These are phyloP conservation scores for Areca catechu DNA, from an alignment of 176 grass and related monocot genomes.

Conservation along the genomic window DNA sequence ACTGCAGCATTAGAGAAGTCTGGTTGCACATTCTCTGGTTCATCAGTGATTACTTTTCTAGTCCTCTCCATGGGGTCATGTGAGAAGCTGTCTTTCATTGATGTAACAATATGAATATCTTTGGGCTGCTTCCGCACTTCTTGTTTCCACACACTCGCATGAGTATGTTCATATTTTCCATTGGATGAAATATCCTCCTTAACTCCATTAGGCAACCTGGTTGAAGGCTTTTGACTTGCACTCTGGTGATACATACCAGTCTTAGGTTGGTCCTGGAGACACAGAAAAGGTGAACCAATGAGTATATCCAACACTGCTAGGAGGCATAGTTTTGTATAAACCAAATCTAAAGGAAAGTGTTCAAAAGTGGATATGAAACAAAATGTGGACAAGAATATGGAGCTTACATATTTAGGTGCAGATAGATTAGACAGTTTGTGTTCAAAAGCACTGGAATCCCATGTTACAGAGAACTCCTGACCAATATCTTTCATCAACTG, in stretches of 20 bases:
- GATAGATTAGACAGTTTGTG: slow-evolving; percentile 33
- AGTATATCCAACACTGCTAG: too few species aligned
- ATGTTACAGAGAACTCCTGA: slow-evolving; percentile 57
- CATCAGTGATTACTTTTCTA: slow-evolving; percentile 26
- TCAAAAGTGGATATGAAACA: too few species aligned
- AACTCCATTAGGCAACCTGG: background rate
- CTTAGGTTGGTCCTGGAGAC: slow-evolving; percentile 18
- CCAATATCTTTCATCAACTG: slow-evolving; percentile 66
- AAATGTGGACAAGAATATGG: too few species aligned
- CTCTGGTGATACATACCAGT: background rate
- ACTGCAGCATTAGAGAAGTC: slow-evolving; percentile 1
- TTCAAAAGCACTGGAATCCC: slow-evolving; percentile 45
- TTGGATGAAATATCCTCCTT: slow-evolving; percentile 14
- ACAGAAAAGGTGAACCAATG: background rate
- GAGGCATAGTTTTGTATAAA: too few species aligned
- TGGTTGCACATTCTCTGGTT: slow-evolving; percentile 26
- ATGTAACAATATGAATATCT: slow-evolving; percentile 69
- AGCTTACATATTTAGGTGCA: slow-evolving; percentile 43
- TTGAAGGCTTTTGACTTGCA: slow-evolving; percentile 17
- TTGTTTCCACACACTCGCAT: slow-evolving; percentile 25
- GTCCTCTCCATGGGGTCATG: slow-evolving; percentile 17
- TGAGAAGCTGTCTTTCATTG: slow-evolving; percentile 10
- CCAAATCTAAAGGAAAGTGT: too few species aligned
- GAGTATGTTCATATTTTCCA: slow-evolving; percentile 21
- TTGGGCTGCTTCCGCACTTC: slow-evolving; percentile 47